phyloP scores from a whole-genome alignment of 345 rosid species.

The Brassica nigra region DNA sequence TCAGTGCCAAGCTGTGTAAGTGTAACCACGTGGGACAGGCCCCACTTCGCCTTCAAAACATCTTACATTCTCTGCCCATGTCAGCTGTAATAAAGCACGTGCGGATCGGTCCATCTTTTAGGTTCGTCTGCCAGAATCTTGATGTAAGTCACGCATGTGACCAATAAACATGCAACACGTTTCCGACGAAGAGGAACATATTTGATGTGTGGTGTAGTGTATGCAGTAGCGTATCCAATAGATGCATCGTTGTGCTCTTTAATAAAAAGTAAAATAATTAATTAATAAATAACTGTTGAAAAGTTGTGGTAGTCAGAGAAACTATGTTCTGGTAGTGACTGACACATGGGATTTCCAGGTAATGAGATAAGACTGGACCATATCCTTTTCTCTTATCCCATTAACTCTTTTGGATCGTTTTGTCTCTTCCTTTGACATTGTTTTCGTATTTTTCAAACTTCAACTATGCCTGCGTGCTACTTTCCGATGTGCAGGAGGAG shows the following conservation, averaged over 20 bases:
- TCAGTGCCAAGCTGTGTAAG: slow-evolving; percentile 28
- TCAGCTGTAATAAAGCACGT: slow-evolving; percentile 33
- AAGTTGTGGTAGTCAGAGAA: slow-evolving; percentile 19
- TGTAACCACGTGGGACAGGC: slow-evolving; percentile 19
- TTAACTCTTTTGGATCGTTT: slow-evolving; percentile 17
- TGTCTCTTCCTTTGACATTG: background rate
- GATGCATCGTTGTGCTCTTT: slow-evolving; percentile 21
- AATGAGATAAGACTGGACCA: slow-evolving; percentile 39
- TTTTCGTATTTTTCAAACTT: background rate
- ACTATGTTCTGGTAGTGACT: slow-evolving; percentile 23
- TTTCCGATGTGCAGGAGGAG: background rate
- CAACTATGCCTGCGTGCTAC: background rate
- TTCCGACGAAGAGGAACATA: background rate
- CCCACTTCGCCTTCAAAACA: slow-evolving; percentile 34
- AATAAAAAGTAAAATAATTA: background rate
- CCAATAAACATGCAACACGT: slow-evolving; percentile 26
- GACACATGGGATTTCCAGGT: slow-evolving; percentile 31
- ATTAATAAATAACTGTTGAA: background rate
- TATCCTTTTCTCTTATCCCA: slow-evolving; percentile 41
- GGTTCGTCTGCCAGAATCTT: slow-evolving; percentile 28
- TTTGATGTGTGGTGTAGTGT: slow-evolving; percentile 13
- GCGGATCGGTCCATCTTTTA: slow-evolving; percentile 31
- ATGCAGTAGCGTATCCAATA: slow-evolving; percentile 22
- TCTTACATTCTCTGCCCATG: slow-evolving; percentile 26
- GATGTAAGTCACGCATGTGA: slow-evolving; percentile 23